A percentile compares a stretch with the other conserved stretches of the same genome.
Conservation (phyloP, 1,284 basidiomycete species). For the Stereum hirsutum region DNA sequence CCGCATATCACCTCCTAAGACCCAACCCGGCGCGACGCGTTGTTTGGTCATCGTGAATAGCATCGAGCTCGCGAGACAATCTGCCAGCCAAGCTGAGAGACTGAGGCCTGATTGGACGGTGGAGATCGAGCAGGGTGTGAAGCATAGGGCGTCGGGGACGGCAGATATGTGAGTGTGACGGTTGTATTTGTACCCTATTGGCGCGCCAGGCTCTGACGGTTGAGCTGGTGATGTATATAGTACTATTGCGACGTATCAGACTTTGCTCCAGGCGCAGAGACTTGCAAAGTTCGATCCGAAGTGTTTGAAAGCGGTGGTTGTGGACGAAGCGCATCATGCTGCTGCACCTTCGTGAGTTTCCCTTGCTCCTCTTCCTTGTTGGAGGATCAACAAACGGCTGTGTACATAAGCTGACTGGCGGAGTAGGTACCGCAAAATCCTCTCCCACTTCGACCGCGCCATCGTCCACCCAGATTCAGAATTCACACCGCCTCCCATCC, state of each 20-base stretch:
- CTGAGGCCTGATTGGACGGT: slow-evolving; percentile 72
- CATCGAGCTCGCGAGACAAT: slow-evolving; percentile 83
- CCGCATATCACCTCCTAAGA: slow-evolving; percentile 36
- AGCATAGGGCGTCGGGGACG: slow-evolving; percentile 65
- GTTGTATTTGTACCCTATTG: slow-evolving; percentile 1
- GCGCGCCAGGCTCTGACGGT: slow-evolving; percentile 1
- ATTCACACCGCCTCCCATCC: slow-evolving; percentile 17
- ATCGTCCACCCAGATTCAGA: slow-evolving; percentile 43
- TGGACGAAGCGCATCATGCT: slow-evolving; percentile 95
- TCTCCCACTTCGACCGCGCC: slow-evolving; percentile 66
- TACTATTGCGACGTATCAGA: slow-evolving; percentile 92
- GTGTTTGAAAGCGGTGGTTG: slow-evolving; percentile 73
- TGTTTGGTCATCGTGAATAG: slow-evolving; percentile 84
- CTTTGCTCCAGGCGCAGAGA: slow-evolving; percentile 58
- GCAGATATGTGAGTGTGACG: slow-evolving; percentile 75
- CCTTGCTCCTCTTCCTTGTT: background rate
- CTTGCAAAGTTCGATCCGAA: slow-evolving; percentile 75
- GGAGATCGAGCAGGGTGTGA: slow-evolving; percentile 87
- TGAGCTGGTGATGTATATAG: slow-evolving; percentile 27
- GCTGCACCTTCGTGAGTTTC: slow-evolving; percentile 74
- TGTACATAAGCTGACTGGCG: slow-evolving; percentile 1
- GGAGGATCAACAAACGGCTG: no score
- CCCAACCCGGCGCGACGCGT: slow-evolving; percentile 36
- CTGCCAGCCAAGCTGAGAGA: slow-evolving; percentile 62
- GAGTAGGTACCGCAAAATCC: slow-evolving; percentile 72